Evolutionary conservation across 148 eudicot species (phyloP).

Genomic region (Persicaria maculosa): DNA sequence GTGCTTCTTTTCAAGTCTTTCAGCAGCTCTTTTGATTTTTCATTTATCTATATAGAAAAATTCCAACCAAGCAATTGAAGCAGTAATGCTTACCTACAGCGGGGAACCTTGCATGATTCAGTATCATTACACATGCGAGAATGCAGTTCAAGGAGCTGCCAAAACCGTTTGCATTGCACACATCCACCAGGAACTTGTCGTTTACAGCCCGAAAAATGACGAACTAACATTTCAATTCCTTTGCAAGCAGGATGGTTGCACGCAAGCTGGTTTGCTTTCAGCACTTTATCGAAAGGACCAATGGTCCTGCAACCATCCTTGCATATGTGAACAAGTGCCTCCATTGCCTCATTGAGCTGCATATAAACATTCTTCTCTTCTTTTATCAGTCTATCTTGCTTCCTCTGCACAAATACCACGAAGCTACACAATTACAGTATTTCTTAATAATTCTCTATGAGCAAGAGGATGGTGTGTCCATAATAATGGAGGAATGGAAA

Average conservation of each 20-base stretch:
- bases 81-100: slow-evolving; percentile 50
- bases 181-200: slow-evolving; percentile 74
- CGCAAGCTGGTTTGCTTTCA: slow-evolving; percentile 42
- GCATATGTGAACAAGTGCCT: slow-evolving; percentile 75
- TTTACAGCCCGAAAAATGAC: slow-evolving; percentile 64
- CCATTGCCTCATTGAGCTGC: slow-evolving; percentile 66
- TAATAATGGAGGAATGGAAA: too few relatives aligned
- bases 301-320: slow-evolving; percentile 75
- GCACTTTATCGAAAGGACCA: slow-evolving; percentile 65
- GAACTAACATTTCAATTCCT: slow-evolving; percentile 60
- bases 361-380: slow-evolving; percentile 61
- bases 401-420: slow-evolving; percentile 33
- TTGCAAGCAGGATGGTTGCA: slow-evolving; percentile 64
- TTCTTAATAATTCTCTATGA: too few relatives aligned
- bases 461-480: not conserved
- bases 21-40: too few relatives aligned
- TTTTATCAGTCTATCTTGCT: slow-evolving; percentile 49
- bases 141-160: slow-evolving; percentile 88
- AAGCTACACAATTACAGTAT: slow-evolving; percentile 10
- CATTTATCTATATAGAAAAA: too few relatives aligned
- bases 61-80: not conserved
- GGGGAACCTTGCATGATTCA: slow-evolving; percentile 73
- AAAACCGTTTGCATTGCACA: slow-evolving; percentile 69
- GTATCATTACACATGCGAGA: slow-evolving; percentile 63
- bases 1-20: too few relatives aligned